These are phyloP conservation scores for Colletotrichum liriopes DNA, from an alignment of 2,329 filamentous ascomycete species.

Conservation along the genomic window DNA sequence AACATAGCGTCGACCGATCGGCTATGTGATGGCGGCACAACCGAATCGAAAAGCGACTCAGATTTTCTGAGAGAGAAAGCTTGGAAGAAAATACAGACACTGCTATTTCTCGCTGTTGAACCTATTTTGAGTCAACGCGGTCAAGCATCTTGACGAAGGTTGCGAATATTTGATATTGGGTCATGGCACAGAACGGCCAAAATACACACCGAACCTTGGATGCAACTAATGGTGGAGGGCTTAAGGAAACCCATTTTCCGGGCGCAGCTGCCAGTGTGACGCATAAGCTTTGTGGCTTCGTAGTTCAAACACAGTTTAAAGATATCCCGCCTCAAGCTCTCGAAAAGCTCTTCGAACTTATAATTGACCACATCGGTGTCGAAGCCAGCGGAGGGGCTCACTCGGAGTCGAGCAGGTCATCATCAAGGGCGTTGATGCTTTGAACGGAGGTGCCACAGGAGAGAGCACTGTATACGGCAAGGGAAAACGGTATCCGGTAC, in stretches of 20 bases:
- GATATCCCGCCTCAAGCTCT: conserved; percentile 13
- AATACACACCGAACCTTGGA: background rate
- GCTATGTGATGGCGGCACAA: background rate
- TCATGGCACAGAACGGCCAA: background rate
- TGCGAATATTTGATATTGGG: background rate
- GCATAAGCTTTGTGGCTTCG: conserved; percentile 16
- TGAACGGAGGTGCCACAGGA: conserved; percentile 45
- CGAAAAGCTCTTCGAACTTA: conserved; percentile 46
- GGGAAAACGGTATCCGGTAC: conserved; percentile 52
- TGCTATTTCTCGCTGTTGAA: background rate
- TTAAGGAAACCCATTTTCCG: background rate
- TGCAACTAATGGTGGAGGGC: background rate
- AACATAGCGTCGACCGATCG: background rate
- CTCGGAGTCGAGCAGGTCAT: conserved; percentile 47
- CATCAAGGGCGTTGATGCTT: conserved; percentile 54
- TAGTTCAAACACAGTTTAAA: conserved; percentile 1
- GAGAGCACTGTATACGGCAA: conserved; percentile 53
- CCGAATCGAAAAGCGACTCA: background rate
- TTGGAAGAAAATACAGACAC: background rate
- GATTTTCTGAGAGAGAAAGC: background rate
- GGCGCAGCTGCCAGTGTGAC: background rate
- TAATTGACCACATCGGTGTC: conserved; percentile 47
- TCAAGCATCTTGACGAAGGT: background rate
- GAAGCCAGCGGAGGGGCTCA: conserved; percentile 45
- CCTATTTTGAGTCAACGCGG: background rate